These are phyloP conservation scores for Erodium moschatum DNA, from an alignment of 441 rosid genomes.

Conservation along the genomic window DNA sequence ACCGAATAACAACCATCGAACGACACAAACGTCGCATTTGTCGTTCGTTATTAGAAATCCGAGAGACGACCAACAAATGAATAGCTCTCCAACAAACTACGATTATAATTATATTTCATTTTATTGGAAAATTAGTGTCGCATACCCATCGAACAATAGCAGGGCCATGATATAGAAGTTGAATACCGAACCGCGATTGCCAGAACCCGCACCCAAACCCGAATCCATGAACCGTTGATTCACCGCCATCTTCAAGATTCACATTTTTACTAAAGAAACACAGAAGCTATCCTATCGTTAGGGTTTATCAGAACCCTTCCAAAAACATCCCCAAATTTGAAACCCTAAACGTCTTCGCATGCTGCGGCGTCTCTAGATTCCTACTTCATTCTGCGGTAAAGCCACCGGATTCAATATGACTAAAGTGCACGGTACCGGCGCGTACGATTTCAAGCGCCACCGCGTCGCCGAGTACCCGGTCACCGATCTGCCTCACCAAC, in stretches of 20 bases:
- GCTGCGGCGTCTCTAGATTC: not conserved
- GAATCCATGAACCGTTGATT: slow-evolving; percentile 6
- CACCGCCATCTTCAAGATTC: slow-evolving; percentile 12
- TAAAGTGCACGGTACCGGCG: slow-evolving; percentile 83
- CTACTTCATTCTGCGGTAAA: not conserved
- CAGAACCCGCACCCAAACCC: not conserved
- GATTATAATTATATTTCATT: too few relatives aligned
- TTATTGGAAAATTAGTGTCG: too few relatives aligned
- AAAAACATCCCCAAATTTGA: not conserved
- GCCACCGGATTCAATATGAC: slow-evolving; percentile 37
- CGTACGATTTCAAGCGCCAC: slow-evolving; percentile 97
- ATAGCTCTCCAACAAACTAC: too few relatives aligned
- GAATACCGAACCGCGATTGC: not conserved
- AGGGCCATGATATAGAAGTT: not conserved
- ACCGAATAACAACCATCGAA: too few relatives aligned
- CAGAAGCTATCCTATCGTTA: slow-evolving; percentile 1
- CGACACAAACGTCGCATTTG: too few relatives aligned
- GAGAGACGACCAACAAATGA: too few relatives aligned
- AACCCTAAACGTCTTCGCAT: slow-evolving; percentile 12
- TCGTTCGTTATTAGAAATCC: too few relatives aligned
- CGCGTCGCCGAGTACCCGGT: slow-evolving; percentile 92
- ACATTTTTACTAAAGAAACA: not conserved
- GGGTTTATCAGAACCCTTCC: slow-evolving; percentile 10
- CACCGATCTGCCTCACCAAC: slow-evolving; percentile 36
- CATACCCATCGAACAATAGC: not conserved